Base-by-base conservation (phyloP, 371 early-diverging fungal genomes). In the Rhizopus stolonifer region DNA sequence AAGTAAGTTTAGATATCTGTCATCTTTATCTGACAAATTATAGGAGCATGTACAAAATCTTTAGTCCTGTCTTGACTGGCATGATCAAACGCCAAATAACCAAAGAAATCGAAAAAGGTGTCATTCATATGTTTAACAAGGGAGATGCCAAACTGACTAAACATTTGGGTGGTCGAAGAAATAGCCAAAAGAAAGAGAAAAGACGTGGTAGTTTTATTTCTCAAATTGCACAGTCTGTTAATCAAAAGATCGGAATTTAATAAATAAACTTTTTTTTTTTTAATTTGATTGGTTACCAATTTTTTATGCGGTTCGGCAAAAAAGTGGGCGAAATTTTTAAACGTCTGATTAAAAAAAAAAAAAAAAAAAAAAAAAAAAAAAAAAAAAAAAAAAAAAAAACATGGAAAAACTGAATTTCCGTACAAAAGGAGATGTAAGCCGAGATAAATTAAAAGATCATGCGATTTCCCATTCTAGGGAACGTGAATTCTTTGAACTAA, bases 1-100 rank as follows among this genome's bases (percentile, higher is more conserved):
- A 66, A 77, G 81, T 80, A 65, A 64, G 64, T 19, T 60, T 33
- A 1, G 8, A 36, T 31, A 31, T 15, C 36, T 47, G 77, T 77
- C 21, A 33, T 69, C 7, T 14, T n/a, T n/a, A n/a, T n/a, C n/a
- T n/a, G n/a, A n/a, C n/a, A n/a, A n/a, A n/a, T n/a, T n/a, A n/a
- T n/a, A n/a, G n/a, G n/a, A n/a, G n/a, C n/a, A n/a, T 83, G 33
- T 81, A 81, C 50, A 58, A 54, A 18, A 66, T 76, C 0, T 68
- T 78, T 17, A 69, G 69, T 34, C 81, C 84, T 1, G 55, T 82
- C 52, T 65, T 82, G 48, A 72, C 67, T 23, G 61, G 69, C 15
- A 65, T 74, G 5, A 51, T 80, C 24, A 72, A 70, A 36, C 70
- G 68, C 11, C 77, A 81, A 10, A 70, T 83, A 18, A 69, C 72